phyloP scores from a whole-genome alignment of 2,329 filamentous ascomycete species.

The Chaetomiaceae sp. region DNA sequence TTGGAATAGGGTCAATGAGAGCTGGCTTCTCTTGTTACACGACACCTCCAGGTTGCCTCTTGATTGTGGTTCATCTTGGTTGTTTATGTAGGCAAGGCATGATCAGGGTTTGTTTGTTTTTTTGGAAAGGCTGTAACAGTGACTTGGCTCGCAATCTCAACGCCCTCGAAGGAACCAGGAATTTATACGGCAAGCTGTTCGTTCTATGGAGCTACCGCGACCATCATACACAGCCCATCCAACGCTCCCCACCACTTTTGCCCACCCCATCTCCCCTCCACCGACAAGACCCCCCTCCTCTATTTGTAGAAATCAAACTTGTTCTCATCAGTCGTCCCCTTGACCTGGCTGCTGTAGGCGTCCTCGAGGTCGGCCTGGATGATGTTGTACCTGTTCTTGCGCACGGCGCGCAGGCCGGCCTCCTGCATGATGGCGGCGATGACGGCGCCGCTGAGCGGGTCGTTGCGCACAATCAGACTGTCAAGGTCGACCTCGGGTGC shows the following conservation, averaged over 20 bases:
- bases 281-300: conserved; percentile 11
- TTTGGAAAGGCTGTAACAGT: background rate
- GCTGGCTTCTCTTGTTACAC: background rate
- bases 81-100: background rate
- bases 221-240: background rate
- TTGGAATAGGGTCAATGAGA: background rate
- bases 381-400: conserved; percentile 99
- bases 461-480: conserved; percentile 92
- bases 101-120: background rate
- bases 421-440: conserved; percentile 99
- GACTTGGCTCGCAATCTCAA: background rate
- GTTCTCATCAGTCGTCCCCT: conserved; percentile 62
- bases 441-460: conserved; percentile 89
- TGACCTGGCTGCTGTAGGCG: conserved; percentile 95
- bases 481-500: conserved; percentile 96
- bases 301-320: conserved; percentile 94
- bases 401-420: conserved; percentile 85
- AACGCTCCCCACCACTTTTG: background rate
- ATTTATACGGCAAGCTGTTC: conserved; percentile 4
- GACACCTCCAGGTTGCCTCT: too few relatives aligned
- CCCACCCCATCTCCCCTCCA: background rate
- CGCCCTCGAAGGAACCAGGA: too few relatives aligned
- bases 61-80: too few relatives aligned
- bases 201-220: conserved; percentile 4
- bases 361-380: conserved; percentile 96